Conservation (phyloP, 352 stramenopile species). For the Phytophthora crassamura region DNA sequence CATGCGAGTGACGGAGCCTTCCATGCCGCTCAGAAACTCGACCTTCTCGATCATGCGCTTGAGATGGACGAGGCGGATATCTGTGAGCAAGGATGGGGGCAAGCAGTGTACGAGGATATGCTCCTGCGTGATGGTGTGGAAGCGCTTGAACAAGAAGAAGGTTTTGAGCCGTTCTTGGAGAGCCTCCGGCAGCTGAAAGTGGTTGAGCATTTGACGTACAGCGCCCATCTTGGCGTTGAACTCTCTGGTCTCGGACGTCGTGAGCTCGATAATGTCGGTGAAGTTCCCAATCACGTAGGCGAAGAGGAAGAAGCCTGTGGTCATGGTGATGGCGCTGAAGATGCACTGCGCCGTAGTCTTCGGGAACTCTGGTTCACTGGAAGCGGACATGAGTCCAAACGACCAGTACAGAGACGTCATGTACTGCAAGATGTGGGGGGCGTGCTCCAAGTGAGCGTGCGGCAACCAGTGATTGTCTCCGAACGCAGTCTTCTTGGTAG, state of each 20-base stretch:
- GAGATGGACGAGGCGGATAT: conserved; percentile 72
- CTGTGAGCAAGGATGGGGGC: conserved; percentile 67
- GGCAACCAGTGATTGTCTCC: conserved; percentile 47
- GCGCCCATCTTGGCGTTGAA: conserved; percentile 66
- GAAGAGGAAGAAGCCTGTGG: conserved; percentile 69
- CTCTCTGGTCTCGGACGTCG: conserved; percentile 62
- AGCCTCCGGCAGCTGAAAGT: conserved; percentile 54
- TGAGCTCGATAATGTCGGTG: conserved; percentile 62
- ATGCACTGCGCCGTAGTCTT: conserved; percentile 57
- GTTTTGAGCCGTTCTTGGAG: conserved; percentile 62
- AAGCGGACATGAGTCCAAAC: conserved; percentile 66
- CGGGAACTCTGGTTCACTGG: conserved; percentile 54
- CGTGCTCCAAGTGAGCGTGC: conserved; percentile 32
- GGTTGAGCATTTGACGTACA: conserved; percentile 57
- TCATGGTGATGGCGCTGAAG: conserved; percentile 66
- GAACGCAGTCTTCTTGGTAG: conserved; percentile 22
- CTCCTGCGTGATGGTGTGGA: conserved; percentile 75
- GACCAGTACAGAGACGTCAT: conserved; percentile 68
- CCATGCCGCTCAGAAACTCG: conserved; percentile 60
- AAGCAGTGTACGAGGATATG: conserved; percentile 62
- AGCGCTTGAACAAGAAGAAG: conserved; percentile 73
- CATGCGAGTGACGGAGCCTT: conserved; percentile 65
- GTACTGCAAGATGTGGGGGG: conserved; percentile 45
- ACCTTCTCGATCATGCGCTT: conserved; percentile 74
- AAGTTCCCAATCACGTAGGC: conserved; percentile 79